Evolutionary conservation across 495 filamentous ascomycete genomes (phyloP), one percentile per base, ranked within the genome.

Genomic region (Letharia columbiana): DNA sequence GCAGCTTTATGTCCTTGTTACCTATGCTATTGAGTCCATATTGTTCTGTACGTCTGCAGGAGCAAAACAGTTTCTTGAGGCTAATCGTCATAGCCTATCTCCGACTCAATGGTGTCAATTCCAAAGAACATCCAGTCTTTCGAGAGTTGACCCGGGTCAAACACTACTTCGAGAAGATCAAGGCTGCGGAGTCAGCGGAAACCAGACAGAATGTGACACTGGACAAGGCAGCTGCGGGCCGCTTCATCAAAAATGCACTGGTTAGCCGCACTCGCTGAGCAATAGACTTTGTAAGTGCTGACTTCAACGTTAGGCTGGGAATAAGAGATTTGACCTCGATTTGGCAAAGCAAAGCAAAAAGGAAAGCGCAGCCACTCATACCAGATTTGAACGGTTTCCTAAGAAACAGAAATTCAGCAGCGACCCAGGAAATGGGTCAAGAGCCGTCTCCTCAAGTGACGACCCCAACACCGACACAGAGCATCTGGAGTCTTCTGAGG

Each of bases 141-240:
- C 79, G 78, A 58, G 94, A 98, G 78, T 80, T 98, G 63, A 86
- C 84, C 7, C 84, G 94, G 60, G 87, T 97, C 61, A 90, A 84
- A 73, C 88, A 92, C 74, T 97, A 97, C 75, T 92, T 95, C 72
- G 85, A 85, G n/a, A 98, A 98, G 78, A 92, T 97, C 71, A 89
- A 95, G 73, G 76, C 73, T 42, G 76, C 84, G 61, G 84, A 90
- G 72, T 75, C 69, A 3, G 77, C 76, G 42, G 77, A 83, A 0
- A 79, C 81, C 57, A 79, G 81, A 61, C 81, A 84, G 44, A 81
- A 82, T 28, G 77, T 84, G 71, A 83, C 75, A 11, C 77, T 98
- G 31, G 89, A 98, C 70, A 96, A 90, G 70, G 81, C 82, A 62
- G 94, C 91, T 39, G 92, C 90, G 37, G 81, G 80, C 37, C 82